Percentiles rank a stretch among this genome's conserved stretches.
These are phyloP conservation scores for Lentinula detonsa DNA, from an alignment of 768 basidiomycete genomes.

Conservation along the genomic window DNA sequence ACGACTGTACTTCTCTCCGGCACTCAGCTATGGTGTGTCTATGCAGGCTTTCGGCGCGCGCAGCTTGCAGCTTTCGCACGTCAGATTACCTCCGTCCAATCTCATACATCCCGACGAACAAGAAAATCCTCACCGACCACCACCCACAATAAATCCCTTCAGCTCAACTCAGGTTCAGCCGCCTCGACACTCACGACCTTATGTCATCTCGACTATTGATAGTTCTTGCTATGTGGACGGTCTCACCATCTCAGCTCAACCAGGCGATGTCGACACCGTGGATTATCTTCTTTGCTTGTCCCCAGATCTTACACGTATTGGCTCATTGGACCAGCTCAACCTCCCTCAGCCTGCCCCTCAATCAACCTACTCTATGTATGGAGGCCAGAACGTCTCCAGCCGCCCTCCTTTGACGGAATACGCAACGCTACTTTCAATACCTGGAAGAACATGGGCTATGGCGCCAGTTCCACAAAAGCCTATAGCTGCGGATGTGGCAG, in stretches of 20 bases:
- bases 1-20: slow-evolving; percentile 76
- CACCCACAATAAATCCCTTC: slow-evolving; percentile 34
- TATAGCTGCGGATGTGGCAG: slow-evolving; percentile 22
- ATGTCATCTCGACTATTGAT: slow-evolving; percentile 52
- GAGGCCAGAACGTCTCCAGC: slow-evolving; percentile 24
- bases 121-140: slow-evolving; percentile 41
- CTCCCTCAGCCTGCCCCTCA: slow-evolving; percentile 32
- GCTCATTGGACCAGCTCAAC: slow-evolving; percentile 61
- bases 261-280: slow-evolving; percentile 64
- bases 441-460: slow-evolving; percentile 83
- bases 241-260: slow-evolving; percentile 63
- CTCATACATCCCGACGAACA: slow-evolving; percentile 75
- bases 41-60: slow-evolving; percentile 27
- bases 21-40: slow-evolving; percentile 39
- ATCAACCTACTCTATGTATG: slow-evolving; percentile 36
- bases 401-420: slow-evolving; percentile 72
- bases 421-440: slow-evolving; percentile 69
- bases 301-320: slow-evolving; percentile 71
- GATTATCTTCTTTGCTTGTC: slow-evolving; percentile 73
- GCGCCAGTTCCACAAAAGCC: slow-evolving; percentile 41
- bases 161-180: slow-evolving; percentile 37
- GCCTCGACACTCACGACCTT: slow-evolving; percentile 47
- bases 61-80: slow-evolving; percentile 64
- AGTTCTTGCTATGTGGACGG: slow-evolving; percentile 63
- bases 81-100: slow-evolving; percentile 73